Conservation (phyloP, 2,329 filamentous ascomycete genomes). For the Fragosphaeria purpurea region DNA sequence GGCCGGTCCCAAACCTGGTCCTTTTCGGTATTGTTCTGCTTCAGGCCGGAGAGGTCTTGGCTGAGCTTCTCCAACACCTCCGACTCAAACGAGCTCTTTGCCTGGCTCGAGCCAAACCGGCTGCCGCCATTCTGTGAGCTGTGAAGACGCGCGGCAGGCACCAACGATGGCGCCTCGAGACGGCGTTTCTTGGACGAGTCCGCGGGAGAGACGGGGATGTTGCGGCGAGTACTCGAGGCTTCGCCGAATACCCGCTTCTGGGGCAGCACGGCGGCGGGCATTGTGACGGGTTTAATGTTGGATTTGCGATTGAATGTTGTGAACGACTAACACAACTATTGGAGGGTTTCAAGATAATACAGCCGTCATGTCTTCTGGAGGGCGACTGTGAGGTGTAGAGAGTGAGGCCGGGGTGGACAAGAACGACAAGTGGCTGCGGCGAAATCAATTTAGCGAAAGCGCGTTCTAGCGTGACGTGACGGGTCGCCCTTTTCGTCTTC, state of each 20-base stretch:
- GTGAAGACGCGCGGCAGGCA: conserved; percentile 46
- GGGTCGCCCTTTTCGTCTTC: conserved; percentile 12
- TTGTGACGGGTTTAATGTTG: conserved; percentile 16
- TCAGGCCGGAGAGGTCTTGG: conserved; percentile 80
- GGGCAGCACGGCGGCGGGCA: conserved; percentile 45
- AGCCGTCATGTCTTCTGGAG: too few species aligned
- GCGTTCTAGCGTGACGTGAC: conserved; percentile 21
- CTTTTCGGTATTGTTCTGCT: conserved; percentile 78
- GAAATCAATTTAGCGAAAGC: conserved; percentile 14
- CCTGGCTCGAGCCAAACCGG: conserved; percentile 62
- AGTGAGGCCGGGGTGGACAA: neutral
- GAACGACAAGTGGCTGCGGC: neutral
- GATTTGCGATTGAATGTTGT: too few species aligned
- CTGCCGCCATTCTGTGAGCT: conserved; percentile 55
- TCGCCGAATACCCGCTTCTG: conserved; percentile 68
- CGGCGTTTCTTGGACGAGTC: conserved; percentile 70
- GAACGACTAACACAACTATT: too few species aligned
- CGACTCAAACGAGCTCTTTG: conserved; percentile 85
- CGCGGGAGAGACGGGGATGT: conserved; percentile 45
- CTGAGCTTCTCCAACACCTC: conserved; percentile 93
- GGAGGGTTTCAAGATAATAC: too few species aligned
- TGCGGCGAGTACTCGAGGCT: conserved; percentile 52
- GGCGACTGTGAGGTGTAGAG: neutral
- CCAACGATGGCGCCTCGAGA: conserved; percentile 53
- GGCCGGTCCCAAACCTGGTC: conserved; percentile 82